Evolutionary conservation across 2,329 filamentous ascomycete species (phyloP), one percentile per base, ranked within the genome.

Genomic region (Fusarium succisae): DNA sequence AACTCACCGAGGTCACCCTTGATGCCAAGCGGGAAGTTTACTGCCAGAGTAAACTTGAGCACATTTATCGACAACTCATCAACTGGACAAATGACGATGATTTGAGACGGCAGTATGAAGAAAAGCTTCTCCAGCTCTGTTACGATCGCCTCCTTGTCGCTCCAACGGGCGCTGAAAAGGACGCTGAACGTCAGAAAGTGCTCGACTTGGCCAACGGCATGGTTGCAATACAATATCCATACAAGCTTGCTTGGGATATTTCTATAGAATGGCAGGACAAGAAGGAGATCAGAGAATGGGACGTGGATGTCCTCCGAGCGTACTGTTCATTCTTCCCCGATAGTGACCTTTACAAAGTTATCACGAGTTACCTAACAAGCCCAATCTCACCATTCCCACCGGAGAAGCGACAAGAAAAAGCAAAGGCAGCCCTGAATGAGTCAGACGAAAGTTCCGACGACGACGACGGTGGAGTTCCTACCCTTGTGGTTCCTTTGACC

Each of bases 151-250:
- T 99, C 3, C 82, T 92, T 14, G 91, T 93, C 35, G 86, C 94
- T 22, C 89, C 92, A 6, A 69, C 87, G 3, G 90, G 91, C 8
- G 81, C 84, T 7, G 85, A 91, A 66, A 98, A 98, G 82, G 80
- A 84, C 2, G 82, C 86, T 24, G 95, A 97, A 81, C 89, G 93
- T 32, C 85, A 90, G 41, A 91, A 93, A 72, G 92, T 98, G 1
- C 83, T 93, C 77, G 92, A 93, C 68, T 85, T 96, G 59, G 95
- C 96, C 2, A 91, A 92, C 72, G 96, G 96, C 70, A 98, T 99
- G 93, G 96, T 99, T 69, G 93, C 98, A 68, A 96, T 99, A 80
- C 95, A 96, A 77, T 95, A 98, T 77, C 94, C 94, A 0, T 98
- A 92, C 83, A 90, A 92, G 72, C 87, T 97, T 22, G 96, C 96